Base-by-base conservation (phyloP, 345 rosid genomes). In the Salix caprea region DNA sequence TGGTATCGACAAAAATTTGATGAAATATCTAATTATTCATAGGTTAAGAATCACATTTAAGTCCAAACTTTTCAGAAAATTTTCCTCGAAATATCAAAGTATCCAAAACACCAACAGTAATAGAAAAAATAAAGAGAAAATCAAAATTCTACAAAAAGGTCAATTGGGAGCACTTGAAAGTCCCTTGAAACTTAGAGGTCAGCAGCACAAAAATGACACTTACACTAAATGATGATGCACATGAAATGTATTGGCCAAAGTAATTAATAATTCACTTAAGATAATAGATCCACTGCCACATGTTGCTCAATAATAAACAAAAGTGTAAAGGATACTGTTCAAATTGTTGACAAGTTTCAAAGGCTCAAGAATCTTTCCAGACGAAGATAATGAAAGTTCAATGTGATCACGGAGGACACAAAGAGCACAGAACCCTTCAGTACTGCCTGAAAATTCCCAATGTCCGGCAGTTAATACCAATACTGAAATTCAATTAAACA, bases 321-420 rank as follows among this genome's bases (percentile, higher is more conserved):
- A 4, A 61, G 65, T 76, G 65, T 9, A 56, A 71, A 82, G 95
- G 97, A 92, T 92, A 92, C 98, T 26, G 73, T 82, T 78, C 78
- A 93, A 79, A 81, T 94, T 90, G 72, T 88, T 74, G 13, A 88
- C 80, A 34, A 96, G 78, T 40, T 70, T 70, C 39, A 8, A 50
- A 4, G 98, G 97, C 16, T 90, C 72, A 8, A 94, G 6, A 32
- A 76, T 69, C 77, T 50, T 73, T 62, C 91, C 91, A 0, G 92
- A 83, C 58, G 86, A 82, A 46, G 77, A 72, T 74, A 94, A 52
- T 0, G 93, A 90, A 61, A 32, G 50, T 7, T 90, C 84, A 15
- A 94, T 83, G 81, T 94, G 98, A 39, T 76, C 68, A 32, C 79
- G 82, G 74, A 96, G 85, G 69, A 79, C 72, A 65, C 86, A 82